Evolutionary conservation across 2,329 filamentous ascomycete species (phyloP).

Genomic region (Aspergillus nomiae): DNA sequence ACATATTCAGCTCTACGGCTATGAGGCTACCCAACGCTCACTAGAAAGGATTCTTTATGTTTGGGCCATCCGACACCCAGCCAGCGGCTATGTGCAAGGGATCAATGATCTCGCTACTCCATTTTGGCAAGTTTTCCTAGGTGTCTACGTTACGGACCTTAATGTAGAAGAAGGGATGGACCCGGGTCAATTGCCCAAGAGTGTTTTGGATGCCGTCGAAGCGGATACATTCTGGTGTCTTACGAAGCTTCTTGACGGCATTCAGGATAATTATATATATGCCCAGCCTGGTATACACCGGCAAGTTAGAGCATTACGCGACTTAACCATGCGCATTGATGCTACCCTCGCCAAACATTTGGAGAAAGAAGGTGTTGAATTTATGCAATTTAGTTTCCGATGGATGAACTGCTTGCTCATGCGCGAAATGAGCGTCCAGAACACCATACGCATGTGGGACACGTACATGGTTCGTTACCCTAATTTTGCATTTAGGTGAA

Average conservation of each 20-base stretch:
- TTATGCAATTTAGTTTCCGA: conserved; percentile 98
- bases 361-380: conserved; percentile 88
- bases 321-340: conserved; percentile 90
- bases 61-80: conserved; percentile 96
- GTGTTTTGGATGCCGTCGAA: conserved; percentile 93
- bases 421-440: conserved; percentile 94
- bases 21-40: conserved; percentile 92
- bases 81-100: conserved; percentile 95
- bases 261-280: conserved; percentile 98
- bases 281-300: conserved; percentile 95
- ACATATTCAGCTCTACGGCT: conserved; percentile 90
- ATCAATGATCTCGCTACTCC: conserved; percentile 98
- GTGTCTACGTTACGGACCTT: conserved; percentile 89
- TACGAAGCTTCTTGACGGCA: conserved; percentile 96
- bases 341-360: conserved; percentile 81
- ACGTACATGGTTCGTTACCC: conserved; percentile 77
- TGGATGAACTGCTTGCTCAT: conserved; percentile 99
- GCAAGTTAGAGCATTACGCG: conserved; percentile 84
- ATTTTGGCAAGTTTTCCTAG: conserved; percentile 97
- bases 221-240: conserved; percentile 98
- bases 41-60: conserved; percentile 94
- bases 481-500: not conserved
- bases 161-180: conserved; percentile 96
- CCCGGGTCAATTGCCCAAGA: conserved; percentile 84
- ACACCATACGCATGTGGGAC: conserved; percentile 99